Base-by-base conservation (phyloP, 176 grass and related monocot species). In the Eleusine indica region DNA sequence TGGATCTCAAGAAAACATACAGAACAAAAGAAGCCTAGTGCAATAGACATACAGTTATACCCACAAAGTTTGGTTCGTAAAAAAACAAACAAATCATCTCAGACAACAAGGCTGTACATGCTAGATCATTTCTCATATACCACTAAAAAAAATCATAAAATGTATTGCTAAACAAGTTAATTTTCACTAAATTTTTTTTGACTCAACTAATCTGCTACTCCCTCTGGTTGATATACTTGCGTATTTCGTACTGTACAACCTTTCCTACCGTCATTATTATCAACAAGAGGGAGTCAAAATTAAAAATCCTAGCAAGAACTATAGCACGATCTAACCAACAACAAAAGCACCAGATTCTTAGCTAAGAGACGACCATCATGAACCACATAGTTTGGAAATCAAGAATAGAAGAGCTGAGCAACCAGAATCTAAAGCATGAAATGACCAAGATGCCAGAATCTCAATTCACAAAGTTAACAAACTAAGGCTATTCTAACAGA, bases 341-440 rank as follows among this genome's bases (percentile, higher is more conserved):
- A 11, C 9, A 18, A 11, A 60, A 78, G 22, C 32, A 80, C 67
- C 9, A 46, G 18, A 44, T 58, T 25, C 71, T 25, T 25, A n/a
- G 3, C 38, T 16, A 18, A 71, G 1, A 42, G 66, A 3, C 19
- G 0, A 78, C 17, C 48, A 52, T n/a, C 72, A 56, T 16, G 21
- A 77, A 71, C 10, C 25, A 71, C 16, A 52, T 47, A 70, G 66
- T 56, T 46, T 9, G 11, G 42, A n/a, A 58, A 66, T 16, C 12
- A 54, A 71, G 17, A 83, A 76, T 2, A 12, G 21, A 60, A 43
- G 15, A 82, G 22, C 40, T 15, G 5, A 14, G 70, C 22, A n/a
- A 22, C 75, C 42, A 76, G 17, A 29, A 82, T 82, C 44, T 29
- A 40, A 21, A 67, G 17, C 66, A 72, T 37, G 54, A 81, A 57